These are phyloP conservation scores for Baudoinia panamericana DNA, from an alignment of 495 filamentous ascomycete species.

Conservation along the genomic window DNA sequence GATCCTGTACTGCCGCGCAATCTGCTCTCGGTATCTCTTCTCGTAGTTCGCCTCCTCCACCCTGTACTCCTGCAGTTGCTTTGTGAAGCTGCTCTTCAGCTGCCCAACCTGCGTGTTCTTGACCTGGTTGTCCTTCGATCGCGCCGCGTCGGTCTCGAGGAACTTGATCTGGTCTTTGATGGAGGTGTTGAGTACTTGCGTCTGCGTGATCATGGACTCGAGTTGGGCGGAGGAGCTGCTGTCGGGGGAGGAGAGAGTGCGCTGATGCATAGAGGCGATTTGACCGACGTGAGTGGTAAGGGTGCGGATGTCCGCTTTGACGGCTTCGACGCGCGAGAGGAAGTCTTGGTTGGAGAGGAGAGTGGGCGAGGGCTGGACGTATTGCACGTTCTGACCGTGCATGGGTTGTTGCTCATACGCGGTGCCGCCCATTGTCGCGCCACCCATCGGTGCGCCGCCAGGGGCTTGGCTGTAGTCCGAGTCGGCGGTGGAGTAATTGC, in stretches of 20 bases:
- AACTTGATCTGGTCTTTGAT: constrained; percentile 57
- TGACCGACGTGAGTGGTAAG: constrained; percentile 42
- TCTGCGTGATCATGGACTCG: constrained; percentile 48
- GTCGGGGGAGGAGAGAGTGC: constrained; percentile 43
- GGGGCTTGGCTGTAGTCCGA: constrained; percentile 23
- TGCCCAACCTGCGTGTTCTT: constrained; percentile 51
- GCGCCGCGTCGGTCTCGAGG: constrained; percentile 48
- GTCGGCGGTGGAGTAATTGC: constrained; percentile 22
- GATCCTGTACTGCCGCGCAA: constrained; percentile 59
- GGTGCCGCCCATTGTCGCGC: constrained; percentile 7
- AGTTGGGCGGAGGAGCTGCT: constrained; percentile 35
- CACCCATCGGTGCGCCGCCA: background rate
- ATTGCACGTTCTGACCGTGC: constrained; percentile 11
- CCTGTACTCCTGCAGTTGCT: constrained; percentile 48
- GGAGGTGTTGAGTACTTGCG: constrained; percentile 49
- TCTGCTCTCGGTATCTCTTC: constrained; percentile 53
- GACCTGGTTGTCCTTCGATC: constrained; percentile 39
- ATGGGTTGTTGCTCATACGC: background rate
- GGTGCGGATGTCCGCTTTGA: constrained; percentile 43
- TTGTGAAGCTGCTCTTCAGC: constrained; percentile 52
- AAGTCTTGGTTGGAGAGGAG: constrained; percentile 39
- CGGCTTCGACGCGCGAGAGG: constrained; percentile 44
- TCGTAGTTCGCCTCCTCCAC: constrained; percentile 53
- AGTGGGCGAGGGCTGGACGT: constrained; percentile 15
- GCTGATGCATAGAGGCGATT: constrained; percentile 48